Percentiles rank a stretch among this genome's conserved stretches.
These are phyloP conservation scores for Nigrograna mackinnonii DNA, from an alignment of 2,329 filamentous ascomycete species.

Conservation along the genomic window DNA sequence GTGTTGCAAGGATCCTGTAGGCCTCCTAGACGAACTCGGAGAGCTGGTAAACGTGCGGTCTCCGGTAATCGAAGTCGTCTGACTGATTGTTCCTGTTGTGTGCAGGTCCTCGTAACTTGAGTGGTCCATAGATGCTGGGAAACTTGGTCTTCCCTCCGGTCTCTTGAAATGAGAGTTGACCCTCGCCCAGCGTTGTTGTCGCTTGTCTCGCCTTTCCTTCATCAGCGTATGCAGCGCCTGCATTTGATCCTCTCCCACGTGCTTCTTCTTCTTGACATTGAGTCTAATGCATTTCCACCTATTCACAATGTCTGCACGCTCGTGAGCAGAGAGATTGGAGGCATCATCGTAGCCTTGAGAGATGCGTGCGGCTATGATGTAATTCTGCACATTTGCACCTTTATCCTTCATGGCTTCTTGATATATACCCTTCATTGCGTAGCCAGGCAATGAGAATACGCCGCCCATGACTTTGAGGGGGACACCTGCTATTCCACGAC, in stretches of 20 bases:
- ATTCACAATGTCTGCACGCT: slow-evolving; percentile 66
- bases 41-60: neutral
- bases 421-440: slow-evolving; percentile 80
- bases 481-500: slow-evolving; percentile 80
- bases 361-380: slow-evolving; percentile 77
- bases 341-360: slow-evolving; percentile 74
- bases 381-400: slow-evolving; percentile 73
- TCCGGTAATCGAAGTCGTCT: no score
- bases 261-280: slow-evolving; percentile 62
- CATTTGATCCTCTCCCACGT: slow-evolving; percentile 51
- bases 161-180: slow-evolving; percentile 20
- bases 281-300: slow-evolving; percentile 66
- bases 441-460: slow-evolving; percentile 68
- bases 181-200: slow-evolving; percentile 38
- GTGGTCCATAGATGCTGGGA: slow-evolving; percentile 14
- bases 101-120: neutral
- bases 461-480: slow-evolving; percentile 80
- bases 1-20: slow-evolving; percentile 16
- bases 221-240: slow-evolving; percentile 54
- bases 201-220: slow-evolving; percentile 33
- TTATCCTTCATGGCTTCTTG: slow-evolving; percentile 75
- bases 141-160: slow-evolving; percentile 17
- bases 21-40: no score
- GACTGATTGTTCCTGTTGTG: neutral
- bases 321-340: slow-evolving; percentile 55